Percentiles rank a stretch among this genome's conserved stretches.
These are phyloP conservation scores for Aspergillus vadensis DNA, from an alignment of 2,329 filamentous ascomycete species.

Conservation along the genomic window DNA sequence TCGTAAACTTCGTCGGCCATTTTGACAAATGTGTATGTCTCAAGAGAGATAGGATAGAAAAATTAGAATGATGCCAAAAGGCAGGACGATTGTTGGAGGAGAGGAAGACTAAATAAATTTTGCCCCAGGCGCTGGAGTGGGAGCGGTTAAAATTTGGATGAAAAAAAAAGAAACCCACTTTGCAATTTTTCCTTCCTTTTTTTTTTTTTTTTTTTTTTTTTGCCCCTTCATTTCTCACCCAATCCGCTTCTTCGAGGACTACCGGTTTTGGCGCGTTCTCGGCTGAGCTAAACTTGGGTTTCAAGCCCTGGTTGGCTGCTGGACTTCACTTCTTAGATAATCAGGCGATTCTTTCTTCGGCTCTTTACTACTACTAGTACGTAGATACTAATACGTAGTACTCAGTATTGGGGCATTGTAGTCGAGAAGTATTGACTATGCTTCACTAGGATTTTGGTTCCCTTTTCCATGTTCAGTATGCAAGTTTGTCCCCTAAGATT, in stretches of 20 bases:
- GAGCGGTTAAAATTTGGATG: constrained; percentile 25
- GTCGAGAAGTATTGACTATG: too few relatives aligned
- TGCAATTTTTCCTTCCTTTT: constrained; percentile 15
- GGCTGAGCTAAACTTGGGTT: constrained; percentile 11
- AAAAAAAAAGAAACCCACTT: constrained; percentile 27
- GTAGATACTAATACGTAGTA: too few relatives aligned
- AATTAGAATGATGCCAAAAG: constrained; percentile 12
- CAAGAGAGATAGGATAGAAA: constrained; percentile 14
- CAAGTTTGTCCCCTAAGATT: too few relatives aligned
- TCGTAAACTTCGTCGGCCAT: constrained; percentile 99
- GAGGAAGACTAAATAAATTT: constrained; percentile 24
- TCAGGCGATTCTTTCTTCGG: neutral
- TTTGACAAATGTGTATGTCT: constrained; percentile 30
- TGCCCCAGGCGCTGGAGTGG: constrained; percentile 25
- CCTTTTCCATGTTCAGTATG: too few relatives aligned
- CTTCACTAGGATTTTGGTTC: too few relatives aligned
- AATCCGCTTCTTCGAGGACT: neutral
- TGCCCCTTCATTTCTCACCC: constrained; percentile 7
- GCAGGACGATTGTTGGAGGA: constrained; percentile 14
- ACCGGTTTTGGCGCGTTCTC: constrained; percentile 9
- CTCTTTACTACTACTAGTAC: neutral
- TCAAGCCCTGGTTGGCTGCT: constrained; percentile 7
- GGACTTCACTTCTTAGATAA: neutral
- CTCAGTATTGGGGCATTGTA: too few relatives aligned
- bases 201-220: constrained; percentile 18